Evolutionary conservation across 108 stramenopile species (phyloP).

Genomic region (Skeletonema costatum): DNA sequence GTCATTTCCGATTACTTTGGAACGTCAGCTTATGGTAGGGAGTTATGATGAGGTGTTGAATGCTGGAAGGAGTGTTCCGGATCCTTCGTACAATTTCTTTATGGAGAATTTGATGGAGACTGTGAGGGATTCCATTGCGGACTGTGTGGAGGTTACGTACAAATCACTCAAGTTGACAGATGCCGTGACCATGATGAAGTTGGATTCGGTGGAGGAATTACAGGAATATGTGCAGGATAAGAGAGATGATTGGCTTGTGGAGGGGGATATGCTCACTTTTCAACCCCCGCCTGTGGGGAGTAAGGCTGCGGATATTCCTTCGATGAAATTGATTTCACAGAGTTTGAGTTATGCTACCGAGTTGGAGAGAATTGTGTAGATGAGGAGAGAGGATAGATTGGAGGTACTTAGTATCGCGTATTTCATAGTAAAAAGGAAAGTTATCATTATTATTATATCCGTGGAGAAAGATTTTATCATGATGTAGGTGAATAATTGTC

Average conservation of each 20-base stretch:
- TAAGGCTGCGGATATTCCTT: conserved; percentile 78
- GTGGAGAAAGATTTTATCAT: no score
- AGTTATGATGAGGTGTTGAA: conserved; percentile 82
- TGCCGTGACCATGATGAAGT: conserved; percentile 84
- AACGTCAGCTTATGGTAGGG: conserved; percentile 89
- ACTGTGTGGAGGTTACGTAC: conserved; percentile 87
- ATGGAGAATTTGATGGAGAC: conserved; percentile 80
- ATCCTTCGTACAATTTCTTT: conserved; percentile 79
- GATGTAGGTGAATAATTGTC: no score
- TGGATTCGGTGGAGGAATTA: conserved; percentile 62
- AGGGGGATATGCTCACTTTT: conserved; percentile 62
- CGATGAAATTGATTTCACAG: conserved; percentile 81
- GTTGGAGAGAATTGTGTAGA: conserved; percentile 90
- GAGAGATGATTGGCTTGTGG: conserved; percentile 87
- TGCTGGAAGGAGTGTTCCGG: conserved; percentile 57
- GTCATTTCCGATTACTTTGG: conserved; percentile 82
- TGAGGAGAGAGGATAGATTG: background rate
- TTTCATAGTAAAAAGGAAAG: background rate
- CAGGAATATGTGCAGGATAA: conserved; percentile 74
- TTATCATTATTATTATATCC: background rate
- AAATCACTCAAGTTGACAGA: conserved; percentile 65
- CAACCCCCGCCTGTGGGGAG: conserved; percentile 59
- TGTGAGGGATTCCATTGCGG: conserved; percentile 85
- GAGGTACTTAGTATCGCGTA: background rate
- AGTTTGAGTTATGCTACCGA: conserved; percentile 89